These are phyloP conservation scores for Cladosporium sp. DNA, from an alignment of 2,329 filamentous ascomycete species.

Conservation along the genomic window DNA sequence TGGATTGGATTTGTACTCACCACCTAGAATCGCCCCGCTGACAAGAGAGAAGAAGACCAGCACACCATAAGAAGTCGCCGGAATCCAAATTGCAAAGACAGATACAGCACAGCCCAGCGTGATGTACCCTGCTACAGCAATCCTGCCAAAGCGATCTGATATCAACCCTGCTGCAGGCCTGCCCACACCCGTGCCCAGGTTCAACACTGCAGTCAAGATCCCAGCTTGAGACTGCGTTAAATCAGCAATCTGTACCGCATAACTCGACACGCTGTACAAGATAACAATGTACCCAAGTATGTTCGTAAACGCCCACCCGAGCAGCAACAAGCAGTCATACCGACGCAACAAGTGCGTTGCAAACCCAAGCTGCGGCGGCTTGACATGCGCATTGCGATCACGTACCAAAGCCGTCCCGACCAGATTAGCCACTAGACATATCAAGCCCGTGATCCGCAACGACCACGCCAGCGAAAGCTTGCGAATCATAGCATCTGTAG, in stretches of 20 bases:
- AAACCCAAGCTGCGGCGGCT: slow-evolving; percentile 33
- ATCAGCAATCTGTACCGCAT: slow-evolving; percentile 39
- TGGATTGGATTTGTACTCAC: slow-evolving; percentile 4
- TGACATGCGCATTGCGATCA: slow-evolving; percentile 28
- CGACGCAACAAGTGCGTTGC: slow-evolving; percentile 31
- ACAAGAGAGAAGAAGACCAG: slow-evolving; percentile 42
- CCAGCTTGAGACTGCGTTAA: slow-evolving; percentile 38
- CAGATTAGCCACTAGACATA: slow-evolving; percentile 27
- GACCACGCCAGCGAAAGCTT: slow-evolving; percentile 36
- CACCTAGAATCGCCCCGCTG: slow-evolving; percentile 43
- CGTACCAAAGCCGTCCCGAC: slow-evolving; percentile 30
- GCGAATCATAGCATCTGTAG: slow-evolving; percentile 36
- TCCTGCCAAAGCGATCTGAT: slow-evolving; percentile 43
- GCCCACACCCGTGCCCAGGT: slow-evolving; percentile 46
- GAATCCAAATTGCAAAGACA: slow-evolving; percentile 46
- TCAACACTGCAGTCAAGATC: slow-evolving; percentile 41
- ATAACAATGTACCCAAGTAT: slow-evolving; percentile 47
- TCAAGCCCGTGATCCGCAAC: slow-evolving; percentile 38
- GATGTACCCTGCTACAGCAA: slow-evolving; percentile 38
- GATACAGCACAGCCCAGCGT: slow-evolving; percentile 39
- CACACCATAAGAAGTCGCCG: slow-evolving; percentile 39
- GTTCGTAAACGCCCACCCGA: slow-evolving; percentile 41
- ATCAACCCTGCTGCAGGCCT: slow-evolving; percentile 43
- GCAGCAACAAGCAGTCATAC: slow-evolving; percentile 32
- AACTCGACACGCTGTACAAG: slow-evolving; percentile 47